These are phyloP conservation scores for Chlorencoelia australis DNA, from an alignment of 2,329 filamentous ascomycete species.

Conservation along the genomic window DNA sequence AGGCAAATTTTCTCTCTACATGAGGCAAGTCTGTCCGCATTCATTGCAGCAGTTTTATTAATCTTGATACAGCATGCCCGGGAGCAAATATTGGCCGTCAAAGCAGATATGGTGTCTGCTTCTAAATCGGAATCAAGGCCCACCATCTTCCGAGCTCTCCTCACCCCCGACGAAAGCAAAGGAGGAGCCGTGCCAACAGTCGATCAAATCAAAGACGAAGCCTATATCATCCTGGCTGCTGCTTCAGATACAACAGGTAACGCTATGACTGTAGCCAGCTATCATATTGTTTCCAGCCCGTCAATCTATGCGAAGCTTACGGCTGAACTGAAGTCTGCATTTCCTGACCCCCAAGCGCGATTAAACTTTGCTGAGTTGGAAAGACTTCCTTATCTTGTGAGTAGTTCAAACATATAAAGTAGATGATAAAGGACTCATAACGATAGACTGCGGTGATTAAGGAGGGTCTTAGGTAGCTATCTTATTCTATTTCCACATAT, in stretches of 20 bases:
- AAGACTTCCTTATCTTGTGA: conserved; percentile 28
- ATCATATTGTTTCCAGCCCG: conserved; percentile 23
- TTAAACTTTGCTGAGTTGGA: conserved; percentile 26
- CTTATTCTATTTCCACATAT: background rate
- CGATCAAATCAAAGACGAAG: conserved; percentile 15
- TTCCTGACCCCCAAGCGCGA: conserved; percentile 26
- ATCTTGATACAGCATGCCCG: background rate
- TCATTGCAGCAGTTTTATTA: background rate
- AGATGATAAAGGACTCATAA: conserved; percentile 2
- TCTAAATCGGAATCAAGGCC: conserved; percentile 2
- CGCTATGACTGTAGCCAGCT: conserved; percentile 26
- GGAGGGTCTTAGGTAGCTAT: conserved; percentile 25
- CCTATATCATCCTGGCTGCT: conserved; percentile 17
- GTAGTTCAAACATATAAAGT: conserved; percentile 9
- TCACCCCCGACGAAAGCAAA: background rate
- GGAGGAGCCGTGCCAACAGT: background rate
- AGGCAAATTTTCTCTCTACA: background rate
- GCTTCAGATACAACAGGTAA: conserved; percentile 29
- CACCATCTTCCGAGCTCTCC: conserved; percentile 11
- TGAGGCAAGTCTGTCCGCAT: background rate
- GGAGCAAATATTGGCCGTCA: background rate
- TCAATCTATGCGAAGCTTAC: conserved; percentile 20
- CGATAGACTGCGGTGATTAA: conserved; percentile 25
- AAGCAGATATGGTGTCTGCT: background rate
- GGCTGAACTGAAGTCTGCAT: conserved; percentile 24